Conservation (phyloP, 495 filamentous ascomycete species). For the Penicillium robsamsonii region DNA sequence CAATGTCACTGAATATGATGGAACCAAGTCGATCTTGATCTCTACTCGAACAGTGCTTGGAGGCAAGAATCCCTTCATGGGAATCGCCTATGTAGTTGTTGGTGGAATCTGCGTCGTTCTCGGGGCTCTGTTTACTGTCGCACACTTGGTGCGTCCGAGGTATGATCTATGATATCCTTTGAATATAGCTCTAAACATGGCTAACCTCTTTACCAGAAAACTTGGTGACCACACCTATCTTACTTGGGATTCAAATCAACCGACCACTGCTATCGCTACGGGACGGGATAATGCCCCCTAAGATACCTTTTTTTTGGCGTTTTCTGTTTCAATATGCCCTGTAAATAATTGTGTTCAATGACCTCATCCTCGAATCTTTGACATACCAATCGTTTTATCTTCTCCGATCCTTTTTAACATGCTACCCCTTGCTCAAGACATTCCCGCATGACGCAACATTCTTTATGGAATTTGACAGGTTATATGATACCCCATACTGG, state of each 20-base stretch:
- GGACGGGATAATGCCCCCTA: slow-evolving; percentile 42
- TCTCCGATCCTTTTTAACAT: slow-evolving; percentile 5
- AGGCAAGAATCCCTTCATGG: slow-evolving; percentile 92
- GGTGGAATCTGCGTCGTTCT: slow-evolving; percentile 89
- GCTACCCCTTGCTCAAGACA: slow-evolving; percentile 18
- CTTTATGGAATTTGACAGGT: slow-evolving; percentile 13
- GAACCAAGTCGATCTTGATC: slow-evolving; percentile 91
- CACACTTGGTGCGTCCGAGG: slow-evolving; percentile 87
- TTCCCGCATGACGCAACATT: slow-evolving; percentile 32
- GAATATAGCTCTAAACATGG: neutral
- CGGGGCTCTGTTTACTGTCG: slow-evolving; percentile 81
- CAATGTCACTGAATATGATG: slow-evolving; percentile 75
- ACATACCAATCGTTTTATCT: slow-evolving; percentile 15
- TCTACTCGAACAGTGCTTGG: slow-evolving; percentile 93
- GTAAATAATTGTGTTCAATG: slow-evolving; percentile 25
- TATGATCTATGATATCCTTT: slow-evolving; percentile 34
- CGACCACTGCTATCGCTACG: slow-evolving; percentile 57
- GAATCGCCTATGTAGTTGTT: slow-evolving; percentile 93
- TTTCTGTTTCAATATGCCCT: slow-evolving; percentile 9
- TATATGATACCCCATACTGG: neutral
- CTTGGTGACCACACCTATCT: slow-evolving; percentile 96
- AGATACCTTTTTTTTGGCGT: slow-evolving; percentile 8
- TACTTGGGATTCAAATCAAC: slow-evolving; percentile 90
- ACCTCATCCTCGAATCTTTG: slow-evolving; percentile 18
- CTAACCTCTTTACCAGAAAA: slow-evolving; percentile 59